phyloP scores from a whole-genome alignment of 768 basidiomycete species.

The Coprinellus aureogranulatus region DNA sequence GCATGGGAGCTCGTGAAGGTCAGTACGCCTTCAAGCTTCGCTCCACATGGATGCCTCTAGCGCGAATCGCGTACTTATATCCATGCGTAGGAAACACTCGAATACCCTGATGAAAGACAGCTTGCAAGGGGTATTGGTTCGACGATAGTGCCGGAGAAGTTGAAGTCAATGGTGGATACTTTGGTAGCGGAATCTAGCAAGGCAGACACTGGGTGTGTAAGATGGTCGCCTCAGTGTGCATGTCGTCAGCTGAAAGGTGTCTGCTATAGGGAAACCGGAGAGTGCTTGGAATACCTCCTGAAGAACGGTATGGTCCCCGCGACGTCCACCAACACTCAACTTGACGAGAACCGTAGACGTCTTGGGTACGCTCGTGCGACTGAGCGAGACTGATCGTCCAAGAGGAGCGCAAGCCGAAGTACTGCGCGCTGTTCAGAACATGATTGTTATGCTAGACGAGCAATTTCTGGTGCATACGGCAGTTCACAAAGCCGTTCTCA shows the following conservation, averaged over 20 bases:
- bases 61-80: neutral
- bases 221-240: neutral
- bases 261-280: constrained; percentile 71
- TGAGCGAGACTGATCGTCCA: constrained; percentile 83
- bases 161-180: constrained; percentile 80
- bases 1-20: constrained; percentile 80
- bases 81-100: constrained; percentile 67
- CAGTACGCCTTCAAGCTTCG: constrained; percentile 6
- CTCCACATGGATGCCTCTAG: neutral
- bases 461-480: constrained; percentile 91
- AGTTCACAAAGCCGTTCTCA: constrained; percentile 83
- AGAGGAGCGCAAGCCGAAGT: constrained; percentile 91
- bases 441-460: constrained; percentile 89
- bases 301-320: constrained; percentile 63
- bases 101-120: constrained; percentile 87
- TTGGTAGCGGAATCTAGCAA: constrained; percentile 83
- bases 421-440: constrained; percentile 80
- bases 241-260: constrained; percentile 6
- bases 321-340: neutral
- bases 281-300: constrained; percentile 86
- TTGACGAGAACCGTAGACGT: constrained; percentile 57
- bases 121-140: constrained; percentile 74
- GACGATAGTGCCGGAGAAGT: constrained; percentile 75
- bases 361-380: constrained; percentile 76
- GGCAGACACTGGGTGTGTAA: constrained; percentile 79